Evolutionary conservation across 225 moss, liverwort and hornwort genomes (phyloP).

Genomic region (Sphagnum contortum): DNA sequence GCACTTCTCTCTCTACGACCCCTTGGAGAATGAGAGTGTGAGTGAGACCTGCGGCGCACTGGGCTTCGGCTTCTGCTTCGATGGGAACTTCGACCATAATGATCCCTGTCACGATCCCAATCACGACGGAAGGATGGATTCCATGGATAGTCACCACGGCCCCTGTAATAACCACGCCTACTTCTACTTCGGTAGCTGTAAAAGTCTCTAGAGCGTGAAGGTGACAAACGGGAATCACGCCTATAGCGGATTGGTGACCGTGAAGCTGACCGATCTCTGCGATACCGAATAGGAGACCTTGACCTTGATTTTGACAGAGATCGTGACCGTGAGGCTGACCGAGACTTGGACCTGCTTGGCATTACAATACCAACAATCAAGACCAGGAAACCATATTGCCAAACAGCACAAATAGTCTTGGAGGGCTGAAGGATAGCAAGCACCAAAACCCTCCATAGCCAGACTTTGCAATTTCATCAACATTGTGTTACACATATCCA

Average conservation of each 20-base stretch:
- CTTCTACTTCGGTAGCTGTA: slow-evolving; percentile 51
- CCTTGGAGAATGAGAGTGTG: slow-evolving; percentile 40
- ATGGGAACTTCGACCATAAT: slow-evolving; percentile 42
- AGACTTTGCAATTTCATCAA: no score
- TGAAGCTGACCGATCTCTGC: slow-evolving; percentile 48
- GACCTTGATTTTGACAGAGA: slow-evolving; percentile 73
- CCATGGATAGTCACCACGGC: slow-evolving; percentile 62
- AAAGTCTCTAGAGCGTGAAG: slow-evolving; percentile 55
- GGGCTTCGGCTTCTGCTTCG: slow-evolving; percentile 59
- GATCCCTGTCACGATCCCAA: slow-evolving; percentile 57
- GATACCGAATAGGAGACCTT: slow-evolving; percentile 47
- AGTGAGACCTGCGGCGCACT: slow-evolving; percentile 36
- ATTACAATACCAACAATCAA: slow-evolving; percentile 14
- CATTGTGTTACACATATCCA: no score
- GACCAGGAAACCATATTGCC: not conserved
- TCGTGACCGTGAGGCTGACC: slow-evolving; percentile 38
- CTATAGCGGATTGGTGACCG: slow-evolving; percentile 72
- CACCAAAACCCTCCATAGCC: no score
- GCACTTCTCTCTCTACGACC: slow-evolving; percentile 33
- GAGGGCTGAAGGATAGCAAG: no score
- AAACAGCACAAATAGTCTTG: no score
- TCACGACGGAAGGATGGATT: slow-evolving; percentile 41
- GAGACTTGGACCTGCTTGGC: slow-evolving; percentile 60
- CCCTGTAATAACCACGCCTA: slow-evolving; percentile 55
- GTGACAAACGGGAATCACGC: slow-evolving; percentile 51